phyloP scores from a whole-genome alignment of 345 rosid genomes.

The Eucalyptus leucophloia region DNA sequence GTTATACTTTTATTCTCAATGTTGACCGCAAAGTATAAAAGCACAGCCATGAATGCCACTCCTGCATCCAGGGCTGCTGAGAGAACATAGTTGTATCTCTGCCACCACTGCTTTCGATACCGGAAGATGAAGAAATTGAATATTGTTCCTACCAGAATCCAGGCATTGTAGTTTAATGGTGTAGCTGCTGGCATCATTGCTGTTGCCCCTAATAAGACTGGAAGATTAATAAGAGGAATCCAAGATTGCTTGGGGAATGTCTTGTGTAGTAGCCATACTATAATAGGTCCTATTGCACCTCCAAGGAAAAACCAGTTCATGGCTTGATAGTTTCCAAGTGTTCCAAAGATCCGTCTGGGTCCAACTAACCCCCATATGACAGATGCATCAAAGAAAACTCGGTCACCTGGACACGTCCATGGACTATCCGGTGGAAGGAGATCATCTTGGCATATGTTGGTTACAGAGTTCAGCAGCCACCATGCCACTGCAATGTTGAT shows the following conservation, averaged over 20 bases:
- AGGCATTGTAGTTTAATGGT: slow-evolving; percentile 60
- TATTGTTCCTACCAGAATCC: slow-evolving; percentile 69
- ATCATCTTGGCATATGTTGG: slow-evolving; percentile 70
- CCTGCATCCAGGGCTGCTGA: slow-evolving; percentile 87
- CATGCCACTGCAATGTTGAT: slow-evolving; percentile 69
- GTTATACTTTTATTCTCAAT: slow-evolving; percentile 33
- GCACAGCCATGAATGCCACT: slow-evolving; percentile 78
- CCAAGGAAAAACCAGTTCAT: slow-evolving; percentile 89
- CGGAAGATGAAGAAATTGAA: slow-evolving; percentile 77
- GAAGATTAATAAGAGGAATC: slow-evolving; percentile 84
- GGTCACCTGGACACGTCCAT: slow-evolving; percentile 82
- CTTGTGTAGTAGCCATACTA: slow-evolving; percentile 66
- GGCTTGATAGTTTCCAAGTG: slow-evolving; percentile 55
- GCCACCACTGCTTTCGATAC: slow-evolving; percentile 77
- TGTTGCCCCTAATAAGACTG: slow-evolving; percentile 80
- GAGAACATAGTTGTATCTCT: slow-evolving; percentile 75
- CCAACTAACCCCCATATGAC: slow-evolving; percentile 91
- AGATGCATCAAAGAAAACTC: slow-evolving; percentile 88
- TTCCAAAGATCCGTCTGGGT: slow-evolving; percentile 67
- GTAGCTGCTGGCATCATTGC: slow-evolving; percentile 77
- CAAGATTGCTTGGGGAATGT: slow-evolving; percentile 65
- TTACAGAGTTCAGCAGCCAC: slow-evolving; percentile 67
- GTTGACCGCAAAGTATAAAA: slow-evolving; percentile 55
- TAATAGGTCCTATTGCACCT: slow-evolving; percentile 65
- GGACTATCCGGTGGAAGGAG: slow-evolving; percentile 65